phyloP scores from a whole-genome alignment of 306 rosid species.

The Ormosia emarginata region DNA sequence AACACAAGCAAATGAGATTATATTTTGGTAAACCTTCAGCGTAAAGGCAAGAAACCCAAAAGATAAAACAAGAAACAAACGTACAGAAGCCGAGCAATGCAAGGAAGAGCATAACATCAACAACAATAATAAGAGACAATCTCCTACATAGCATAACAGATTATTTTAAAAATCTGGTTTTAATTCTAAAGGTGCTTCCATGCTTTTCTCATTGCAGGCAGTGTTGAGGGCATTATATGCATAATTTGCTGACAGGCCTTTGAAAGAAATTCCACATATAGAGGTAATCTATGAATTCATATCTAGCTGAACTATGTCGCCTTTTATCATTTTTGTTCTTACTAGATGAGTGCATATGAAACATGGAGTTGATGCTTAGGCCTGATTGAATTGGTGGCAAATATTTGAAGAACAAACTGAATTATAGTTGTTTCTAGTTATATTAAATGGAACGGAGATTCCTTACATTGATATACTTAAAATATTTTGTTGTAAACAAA shows the following conservation, averaged over 20 bases:
- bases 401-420: too few species aligned
- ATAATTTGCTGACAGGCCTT: slow-evolving; percentile 94
- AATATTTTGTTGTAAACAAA: too few species aligned
- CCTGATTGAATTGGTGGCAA: too few species aligned
- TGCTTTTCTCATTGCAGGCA: slow-evolving; percentile 56
- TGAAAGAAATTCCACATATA: slow-evolving; percentile 91
- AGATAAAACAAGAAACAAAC: slow-evolving; percentile 11
- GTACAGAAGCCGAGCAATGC: slow-evolving; percentile 64
- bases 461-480: too few species aligned
- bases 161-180: neutral
- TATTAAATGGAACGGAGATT: too few species aligned
- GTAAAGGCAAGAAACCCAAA: neutral
- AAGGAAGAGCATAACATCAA: slow-evolving; percentile 55
- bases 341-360: too few species aligned
- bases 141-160: slow-evolving; percentile 42
- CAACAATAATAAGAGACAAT: slow-evolving; percentile 47
- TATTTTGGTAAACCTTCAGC: neutral
- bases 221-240: slow-evolving; percentile 96
- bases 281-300: slow-evolving; percentile 56
- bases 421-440: too few species aligned
- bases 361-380: too few species aligned
- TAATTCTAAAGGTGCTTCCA: slow-evolving; percentile 4
- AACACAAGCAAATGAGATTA: neutral
- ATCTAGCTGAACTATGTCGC: too few species aligned
- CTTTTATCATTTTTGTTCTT: too few species aligned